These are phyloP conservation scores for Phytophthora macrochlamydospora DNA, from an alignment of 352 stramenopile genomes.

Conservation along the genomic window DNA sequence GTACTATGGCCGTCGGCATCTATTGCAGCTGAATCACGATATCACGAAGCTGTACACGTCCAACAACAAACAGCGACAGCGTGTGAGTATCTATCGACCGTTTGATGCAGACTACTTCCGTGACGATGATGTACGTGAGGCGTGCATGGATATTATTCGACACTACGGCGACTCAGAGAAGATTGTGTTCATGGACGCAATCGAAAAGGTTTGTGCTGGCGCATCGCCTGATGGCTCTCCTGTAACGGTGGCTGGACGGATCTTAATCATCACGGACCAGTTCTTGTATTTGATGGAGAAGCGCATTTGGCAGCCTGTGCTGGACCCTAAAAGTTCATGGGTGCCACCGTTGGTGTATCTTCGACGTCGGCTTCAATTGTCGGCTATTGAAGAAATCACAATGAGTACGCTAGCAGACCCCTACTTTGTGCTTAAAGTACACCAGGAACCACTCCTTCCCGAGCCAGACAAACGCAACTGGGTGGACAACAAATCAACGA, in stretches of 20 bases:
- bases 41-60: constrained; percentile 88
- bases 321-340: constrained; percentile 63
- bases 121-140: constrained; percentile 65
- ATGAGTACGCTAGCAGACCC: constrained; percentile 85
- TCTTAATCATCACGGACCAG: constrained; percentile 74
- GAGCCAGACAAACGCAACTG: constrained; percentile 85
- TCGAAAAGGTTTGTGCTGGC: constrained; percentile 62
- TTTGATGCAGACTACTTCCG: constrained; percentile 87
- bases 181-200: constrained; percentile 79
- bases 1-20: constrained; percentile 79
- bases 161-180: constrained; percentile 84
- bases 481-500: constrained; percentile 83
- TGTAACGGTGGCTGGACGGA: constrained; percentile 42
- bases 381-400: constrained; percentile 72
- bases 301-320: constrained; percentile 54
- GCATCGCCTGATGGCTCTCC: constrained; percentile 33
- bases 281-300: constrained; percentile 86
- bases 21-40: constrained; percentile 83
- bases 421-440: constrained; percentile 78
- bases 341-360: constrained; percentile 73
- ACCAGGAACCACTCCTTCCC: constrained; percentile 49
- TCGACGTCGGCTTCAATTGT: constrained; percentile 64
- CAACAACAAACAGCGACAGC: constrained; percentile 82
- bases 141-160: constrained; percentile 65
- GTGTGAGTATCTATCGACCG: constrained; percentile 87